Evolutionary conservation across 306 rosid species (phyloP).

Genomic region (Canavalia gladiata): DNA sequence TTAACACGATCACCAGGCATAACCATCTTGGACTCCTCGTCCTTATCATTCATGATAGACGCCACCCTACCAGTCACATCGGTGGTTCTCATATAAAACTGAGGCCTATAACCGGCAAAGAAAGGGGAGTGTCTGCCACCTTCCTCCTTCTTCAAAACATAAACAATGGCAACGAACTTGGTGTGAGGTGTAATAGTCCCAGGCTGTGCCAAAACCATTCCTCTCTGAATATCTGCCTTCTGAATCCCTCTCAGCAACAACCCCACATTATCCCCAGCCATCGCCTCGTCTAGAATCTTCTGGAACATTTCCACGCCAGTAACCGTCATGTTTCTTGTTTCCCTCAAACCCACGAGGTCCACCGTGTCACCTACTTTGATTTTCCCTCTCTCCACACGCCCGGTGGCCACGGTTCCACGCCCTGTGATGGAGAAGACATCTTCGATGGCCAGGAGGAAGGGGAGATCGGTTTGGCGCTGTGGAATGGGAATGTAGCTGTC

Average conservation of each 20-base stretch:
- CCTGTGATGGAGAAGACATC: slow-evolving; percentile 89
- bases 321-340: slow-evolving; percentile 73
- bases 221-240: slow-evolving; percentile 83
- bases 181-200: slow-evolving; percentile 86
- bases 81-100: slow-evolving; percentile 92
- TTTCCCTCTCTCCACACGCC: slow-evolving; percentile 79
- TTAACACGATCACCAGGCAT: slow-evolving; percentile 94
- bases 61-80: slow-evolving; percentile 84
- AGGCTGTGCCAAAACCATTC: slow-evolving; percentile 93
- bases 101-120: slow-evolving; percentile 84
- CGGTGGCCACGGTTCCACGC: slow-evolving; percentile 93
- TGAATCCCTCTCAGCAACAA: slow-evolving; percentile 82
- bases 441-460: slow-evolving; percentile 80
- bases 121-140: slow-evolving; percentile 92
- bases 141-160: slow-evolving; percentile 91
- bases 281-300: slow-evolving; percentile 85
- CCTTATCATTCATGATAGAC: slow-evolving; percentile 80
- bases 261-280: slow-evolving; percentile 92
- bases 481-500: slow-evolving; percentile 88
- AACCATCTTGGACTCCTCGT: slow-evolving; percentile 92
- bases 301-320: slow-evolving; percentile 95
- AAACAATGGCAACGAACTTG: slow-evolving; percentile 77
- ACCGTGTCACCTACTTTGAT: slow-evolving; percentile 70
- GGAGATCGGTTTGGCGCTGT: slow-evolving; percentile 78
- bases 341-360: slow-evolving; percentile 80